These are phyloP conservation scores for Coemansia sp. DNA, from an alignment of 192 early-diverging fungal genomes.

Conservation along the genomic window DNA sequence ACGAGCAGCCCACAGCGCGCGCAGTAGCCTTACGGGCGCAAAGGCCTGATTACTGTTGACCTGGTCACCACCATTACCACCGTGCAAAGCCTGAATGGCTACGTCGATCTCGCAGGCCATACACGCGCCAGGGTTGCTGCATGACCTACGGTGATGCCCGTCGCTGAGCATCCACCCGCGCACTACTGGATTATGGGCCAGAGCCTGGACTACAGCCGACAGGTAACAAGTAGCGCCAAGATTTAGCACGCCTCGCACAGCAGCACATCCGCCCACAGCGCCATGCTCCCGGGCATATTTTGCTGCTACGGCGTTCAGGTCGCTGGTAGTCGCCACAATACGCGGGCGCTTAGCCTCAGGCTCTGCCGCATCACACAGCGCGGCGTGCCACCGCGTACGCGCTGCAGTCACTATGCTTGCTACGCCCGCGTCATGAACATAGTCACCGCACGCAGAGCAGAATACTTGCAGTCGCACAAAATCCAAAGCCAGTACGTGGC, in stretches of 20 bases:
- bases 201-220: constrained; percentile 88
- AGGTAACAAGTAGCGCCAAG: constrained; percentile 97
- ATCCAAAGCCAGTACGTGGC: constrained; percentile 69
- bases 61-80: background rate
- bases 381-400: constrained; percentile 38
- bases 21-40: constrained; percentile 81
- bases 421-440: constrained; percentile 80
- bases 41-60: constrained; percentile 58
- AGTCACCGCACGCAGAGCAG: constrained; percentile 79
- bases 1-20: constrained; percentile 87
- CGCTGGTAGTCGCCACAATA: constrained; percentile 33
- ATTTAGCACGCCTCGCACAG: constrained; percentile 87
- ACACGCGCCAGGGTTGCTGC: constrained; percentile 53
- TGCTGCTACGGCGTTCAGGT: constrained; percentile 36
- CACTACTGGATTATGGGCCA: constrained; percentile 91
- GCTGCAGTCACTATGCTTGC: constrained; percentile 45
- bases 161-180: constrained; percentile 91
- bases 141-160: constrained; percentile 65
- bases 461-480: constrained; percentile 67
- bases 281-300: constrained; percentile 50
- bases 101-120: constrained; percentile 94
- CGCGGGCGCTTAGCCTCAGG: constrained; percentile 35
- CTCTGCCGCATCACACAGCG: constrained; percentile 41
- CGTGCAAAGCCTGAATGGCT: constrained; percentile 72
- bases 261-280: constrained; percentile 43